Percentiles rank a stretch among this genome's conserved stretches.
Evolutionary conservation across 768 basidiomycete species (phyloP).

Genomic region (Tricholoma terreum): DNA sequence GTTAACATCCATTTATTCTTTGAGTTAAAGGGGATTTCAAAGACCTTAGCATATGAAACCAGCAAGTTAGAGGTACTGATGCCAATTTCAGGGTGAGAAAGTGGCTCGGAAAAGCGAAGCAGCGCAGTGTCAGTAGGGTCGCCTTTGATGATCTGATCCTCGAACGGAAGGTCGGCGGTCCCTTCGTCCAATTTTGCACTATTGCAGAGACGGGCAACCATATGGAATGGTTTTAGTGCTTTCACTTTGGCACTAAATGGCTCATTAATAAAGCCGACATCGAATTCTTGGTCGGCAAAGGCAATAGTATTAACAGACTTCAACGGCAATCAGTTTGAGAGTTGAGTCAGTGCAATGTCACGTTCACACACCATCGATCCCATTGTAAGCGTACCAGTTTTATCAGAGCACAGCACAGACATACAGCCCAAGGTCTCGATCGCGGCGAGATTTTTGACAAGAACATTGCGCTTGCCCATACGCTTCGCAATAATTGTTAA

Average conservation of each 20-base stretch:
- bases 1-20: slow-evolving; percentile 1
- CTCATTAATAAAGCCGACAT: not conserved
- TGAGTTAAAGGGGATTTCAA: no score
- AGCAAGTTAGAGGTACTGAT: not conserved
- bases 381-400: slow-evolving; percentile 49
- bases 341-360: no score
- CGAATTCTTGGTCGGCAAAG: not conserved
- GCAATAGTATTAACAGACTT: not conserved
- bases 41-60: not conserved
- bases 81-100: no score
- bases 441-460: slow-evolving; percentile 50
- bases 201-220: slow-evolving; percentile 45
- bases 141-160: slow-evolving; percentile 36
- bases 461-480: slow-evolving; percentile 44
- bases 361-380: slow-evolving; percentile 41
- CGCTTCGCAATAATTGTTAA: slow-evolving; percentile 47
- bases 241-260: slow-evolving; percentile 10
- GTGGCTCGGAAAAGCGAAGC: slow-evolving; percentile 44
- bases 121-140: slow-evolving; percentile 61
- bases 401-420: no score
- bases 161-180: slow-evolving; percentile 16
- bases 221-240: slow-evolving; percentile 29
- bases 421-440: slow-evolving; percentile 56
- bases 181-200: slow-evolving; percentile 35
- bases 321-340: not conserved